phyloP scores from a whole-genome alignment of 768 basidiomycete genomes.

The Calocera cornea region DNA sequence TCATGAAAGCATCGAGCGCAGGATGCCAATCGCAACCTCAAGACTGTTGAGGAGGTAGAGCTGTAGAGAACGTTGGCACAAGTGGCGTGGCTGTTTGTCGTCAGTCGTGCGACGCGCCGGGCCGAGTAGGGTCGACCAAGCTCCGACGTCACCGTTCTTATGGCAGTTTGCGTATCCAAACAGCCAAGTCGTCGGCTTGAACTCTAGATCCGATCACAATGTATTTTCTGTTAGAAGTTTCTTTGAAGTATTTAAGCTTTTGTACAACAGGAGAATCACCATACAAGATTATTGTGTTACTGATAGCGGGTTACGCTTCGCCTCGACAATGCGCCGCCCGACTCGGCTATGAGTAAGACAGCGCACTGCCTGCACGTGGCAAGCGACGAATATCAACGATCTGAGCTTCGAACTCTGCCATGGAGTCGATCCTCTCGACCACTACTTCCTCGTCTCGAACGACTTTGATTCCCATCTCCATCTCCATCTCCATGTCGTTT shows the following conservation, averaged over 20 bases:
- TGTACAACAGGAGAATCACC: no score
- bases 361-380: neutral
- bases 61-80: neutral
- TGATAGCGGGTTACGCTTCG: no score
- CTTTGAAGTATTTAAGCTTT: no score
- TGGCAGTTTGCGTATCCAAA: no score
- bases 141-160: no score
- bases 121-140: no score
- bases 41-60: neutral
- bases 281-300: no score
- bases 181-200: no score
- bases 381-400: neutral
- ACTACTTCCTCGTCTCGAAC: neutral
- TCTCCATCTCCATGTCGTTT: neutral
- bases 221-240: no score
- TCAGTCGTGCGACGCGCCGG: neutral
- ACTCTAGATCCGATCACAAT: no score
- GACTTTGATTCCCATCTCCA: neutral
- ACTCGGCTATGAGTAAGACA: neutral
- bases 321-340: no score
- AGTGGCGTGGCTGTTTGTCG: neutral
- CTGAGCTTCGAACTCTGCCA: neutral
- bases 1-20: neutral
- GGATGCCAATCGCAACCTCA: neutral
- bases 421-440: neutral